A percentile compares a stretch with the other conserved stretches of the same genome.
These are phyloP conservation scores for Penicillium sp. DNA, from an alignment of 2,329 filamentous ascomycete species.

Conservation along the genomic window DNA sequence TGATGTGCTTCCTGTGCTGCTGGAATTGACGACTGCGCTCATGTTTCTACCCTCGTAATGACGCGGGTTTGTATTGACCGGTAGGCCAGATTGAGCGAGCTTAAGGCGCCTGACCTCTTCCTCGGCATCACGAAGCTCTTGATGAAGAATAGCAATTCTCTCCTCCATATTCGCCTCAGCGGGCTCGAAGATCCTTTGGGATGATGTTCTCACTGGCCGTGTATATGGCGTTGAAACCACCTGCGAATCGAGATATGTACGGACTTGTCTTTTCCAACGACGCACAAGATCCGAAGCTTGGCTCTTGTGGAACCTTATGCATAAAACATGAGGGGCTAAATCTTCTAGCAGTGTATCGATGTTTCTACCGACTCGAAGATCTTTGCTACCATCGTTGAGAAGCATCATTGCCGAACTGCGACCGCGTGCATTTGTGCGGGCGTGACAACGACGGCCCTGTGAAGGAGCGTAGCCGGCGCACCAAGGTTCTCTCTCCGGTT, in stretches of 20 bases:
- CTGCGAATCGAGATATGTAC: slow-evolving; percentile 1
- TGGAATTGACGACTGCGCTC: not conserved
- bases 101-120: not conserved
- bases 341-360: slow-evolving; percentile 14
- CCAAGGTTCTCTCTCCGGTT: slow-evolving; percentile 14
- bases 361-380: slow-evolving; percentile 6
- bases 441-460: slow-evolving; percentile 13
- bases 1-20: not conserved
- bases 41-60: not conserved
- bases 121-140: not conserved
- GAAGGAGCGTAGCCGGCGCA: slow-evolving; percentile 16
- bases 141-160: not conserved
- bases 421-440: slow-evolving; percentile 7
- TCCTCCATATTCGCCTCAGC: not conserved
- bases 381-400: slow-evolving; percentile 12
- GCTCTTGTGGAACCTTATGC: slow-evolving; percentile 15
- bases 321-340: slow-evolving; percentile 20
- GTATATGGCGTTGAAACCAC: not conserved
- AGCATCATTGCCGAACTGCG: slow-evolving; percentile 10
- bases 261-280: slow-evolving; percentile 10
- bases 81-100: not conserved
- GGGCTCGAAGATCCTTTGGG: not conserved
- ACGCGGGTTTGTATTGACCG: not conserved
- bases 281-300: slow-evolving; percentile 11
- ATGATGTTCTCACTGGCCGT: not conserved